These are phyloP conservation scores for Dalechampia spathulata DNA, from an alignment of 441 rosid genomes.

Conservation along the genomic window DNA sequence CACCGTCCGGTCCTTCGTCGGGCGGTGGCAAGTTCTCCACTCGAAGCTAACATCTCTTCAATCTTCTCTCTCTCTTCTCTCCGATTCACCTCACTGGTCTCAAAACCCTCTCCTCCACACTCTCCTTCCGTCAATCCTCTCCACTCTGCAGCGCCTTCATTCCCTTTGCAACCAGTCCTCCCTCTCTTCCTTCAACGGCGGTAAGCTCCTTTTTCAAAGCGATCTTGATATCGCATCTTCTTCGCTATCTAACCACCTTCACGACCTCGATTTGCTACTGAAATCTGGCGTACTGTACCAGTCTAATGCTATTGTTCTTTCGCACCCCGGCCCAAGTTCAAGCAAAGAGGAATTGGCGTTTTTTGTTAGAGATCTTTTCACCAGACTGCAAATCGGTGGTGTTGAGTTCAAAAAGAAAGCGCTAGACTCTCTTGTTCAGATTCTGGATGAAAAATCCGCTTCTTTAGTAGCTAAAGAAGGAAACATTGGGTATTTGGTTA, in stretches of 20 bases:
- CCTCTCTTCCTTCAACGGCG: constrained; percentile 47
- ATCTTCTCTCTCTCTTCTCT: constrained; percentile 42
- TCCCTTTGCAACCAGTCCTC: constrained; percentile 56
- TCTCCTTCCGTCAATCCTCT: constrained; percentile 56
- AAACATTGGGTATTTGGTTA: constrained; percentile 48
- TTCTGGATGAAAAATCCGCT: constrained; percentile 48
- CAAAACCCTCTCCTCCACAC: constrained; percentile 65
- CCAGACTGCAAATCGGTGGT: constrained; percentile 68
- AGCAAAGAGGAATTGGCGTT: constrained; percentile 46
- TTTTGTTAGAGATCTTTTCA: constrained; percentile 65
- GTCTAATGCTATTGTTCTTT: constrained; percentile 58
- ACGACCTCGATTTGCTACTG: constrained; percentile 63
- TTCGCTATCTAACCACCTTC: constrained; percentile 47
- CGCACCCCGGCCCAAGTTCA: constrained; percentile 50
- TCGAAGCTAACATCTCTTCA: constrained; percentile 51
- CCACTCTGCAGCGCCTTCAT: constrained; percentile 65
- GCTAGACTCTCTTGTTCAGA: constrained; percentile 55
- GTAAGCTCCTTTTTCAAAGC: constrained; percentile 78
- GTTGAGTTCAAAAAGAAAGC: constrained; percentile 71
- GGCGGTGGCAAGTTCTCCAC: constrained; percentile 73
- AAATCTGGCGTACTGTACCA: constrained; percentile 73
- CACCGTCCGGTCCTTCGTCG: constrained; percentile 51
- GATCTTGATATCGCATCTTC: constrained; percentile 75
- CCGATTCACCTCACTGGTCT: constrained; percentile 67
- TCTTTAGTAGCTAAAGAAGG: constrained; percentile 58